A percentile compares a stretch with the other conserved stretches of the same genome.
Evolutionary conservation across 495 filamentous ascomycete genomes (phyloP).

Genomic region (Penicillium atrosanguineum): DNA sequence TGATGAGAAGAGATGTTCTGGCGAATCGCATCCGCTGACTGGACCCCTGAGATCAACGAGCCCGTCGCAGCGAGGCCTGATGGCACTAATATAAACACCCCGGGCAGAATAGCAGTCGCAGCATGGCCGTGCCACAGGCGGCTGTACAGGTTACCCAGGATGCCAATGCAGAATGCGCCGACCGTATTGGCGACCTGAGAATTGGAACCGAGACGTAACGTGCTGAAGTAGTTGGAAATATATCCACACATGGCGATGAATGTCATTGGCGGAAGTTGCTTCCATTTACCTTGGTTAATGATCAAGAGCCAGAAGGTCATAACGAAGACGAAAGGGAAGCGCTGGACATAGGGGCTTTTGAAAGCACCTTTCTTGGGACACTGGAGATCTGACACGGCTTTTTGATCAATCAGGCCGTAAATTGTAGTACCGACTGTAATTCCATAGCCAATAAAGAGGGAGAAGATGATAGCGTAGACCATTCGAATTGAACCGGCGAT

Average conservation of each 20-base stretch:
- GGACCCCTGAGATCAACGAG: conserved; percentile 71
- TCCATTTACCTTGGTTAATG: conserved; percentile 88
- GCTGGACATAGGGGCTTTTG: conserved; percentile 29
- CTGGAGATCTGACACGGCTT: conserved; percentile 66
- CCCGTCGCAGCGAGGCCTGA: conserved; percentile 79
- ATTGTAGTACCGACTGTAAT: conserved; percentile 89
- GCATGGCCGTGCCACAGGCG: conserved; percentile 76
- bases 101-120: conserved; percentile 80
- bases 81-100: conserved; percentile 89
- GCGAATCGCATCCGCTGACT: conserved; percentile 70
- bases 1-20: conserved; percentile 41
- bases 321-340: conserved; percentile 48
- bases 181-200: conserved; percentile 79
- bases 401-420: conserved; percentile 73
- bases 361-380: conserved; percentile 51
- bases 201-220: conserved; percentile 65
- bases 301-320: conserved; percentile 65
- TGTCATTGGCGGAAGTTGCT: conserved; percentile 81
- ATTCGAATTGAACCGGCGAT: conserved; percentile 91
- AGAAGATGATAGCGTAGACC: conserved; percentile 92
- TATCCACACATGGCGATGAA: conserved; percentile 76
- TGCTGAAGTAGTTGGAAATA: conserved; percentile 76
- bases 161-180: conserved; percentile 77
- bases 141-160: conserved; percentile 81
- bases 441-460: conserved; percentile 86